Evolutionary conservation across 2,329 filamentous ascomycete genomes (phyloP).

Genomic region (Ophiostoma angusticollis): DNA sequence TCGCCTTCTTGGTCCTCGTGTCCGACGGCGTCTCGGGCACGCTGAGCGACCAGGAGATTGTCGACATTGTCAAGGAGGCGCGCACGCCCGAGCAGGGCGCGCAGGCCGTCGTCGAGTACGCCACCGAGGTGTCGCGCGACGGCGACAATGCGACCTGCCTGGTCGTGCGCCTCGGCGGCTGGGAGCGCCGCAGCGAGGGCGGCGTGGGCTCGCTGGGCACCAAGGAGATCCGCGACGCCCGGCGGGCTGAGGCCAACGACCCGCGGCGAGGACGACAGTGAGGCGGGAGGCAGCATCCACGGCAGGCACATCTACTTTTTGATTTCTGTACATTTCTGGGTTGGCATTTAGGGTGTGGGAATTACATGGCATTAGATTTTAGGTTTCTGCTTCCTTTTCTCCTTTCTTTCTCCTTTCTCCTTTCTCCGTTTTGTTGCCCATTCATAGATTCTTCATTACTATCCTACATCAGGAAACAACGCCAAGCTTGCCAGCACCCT

Average conservation of each 20-base stretch:
- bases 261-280: conserved; percentile 56
- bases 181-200: conserved; percentile 66
- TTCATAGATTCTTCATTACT: no score
- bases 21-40: conserved; percentile 82
- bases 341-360: no score
- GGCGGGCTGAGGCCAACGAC: conserved; percentile 67
- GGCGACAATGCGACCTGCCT: conserved; percentile 60
- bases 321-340: no score
- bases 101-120: conserved; percentile 67
- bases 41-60: conserved; percentile 84
- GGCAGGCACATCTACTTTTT: no score
- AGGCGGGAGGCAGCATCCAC: no score
- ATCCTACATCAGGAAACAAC: no score
- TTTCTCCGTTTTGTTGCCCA: no score
- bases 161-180: conserved; percentile 54
- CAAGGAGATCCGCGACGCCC: conserved; percentile 79
- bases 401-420: no score
- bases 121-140: conserved; percentile 63
- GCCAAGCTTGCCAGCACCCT: neutral
- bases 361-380: no score
- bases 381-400: no score
- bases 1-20: conserved; percentile 77
- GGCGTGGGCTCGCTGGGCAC: conserved; percentile 82
- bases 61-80: conserved; percentile 90
- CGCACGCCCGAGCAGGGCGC: conserved; percentile 80